Evolutionary conservation across 73 alveolate genomes (phyloP), one percentile per base, ranked within the genome.

Genomic region (Paramecium primaurelia): DNA sequence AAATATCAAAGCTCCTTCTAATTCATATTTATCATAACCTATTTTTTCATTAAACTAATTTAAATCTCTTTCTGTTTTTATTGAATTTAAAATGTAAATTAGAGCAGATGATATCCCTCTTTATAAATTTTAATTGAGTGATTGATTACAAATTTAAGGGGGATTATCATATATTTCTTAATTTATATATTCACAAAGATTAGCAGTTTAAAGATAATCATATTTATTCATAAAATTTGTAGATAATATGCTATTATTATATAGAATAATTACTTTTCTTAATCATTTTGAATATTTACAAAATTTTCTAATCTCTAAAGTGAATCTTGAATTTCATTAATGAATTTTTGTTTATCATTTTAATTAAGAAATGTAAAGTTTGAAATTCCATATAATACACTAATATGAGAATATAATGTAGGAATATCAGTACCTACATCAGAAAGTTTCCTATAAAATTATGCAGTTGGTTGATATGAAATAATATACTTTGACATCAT

Each of bases 381-480:
- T 11, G 68, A 37, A 11, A 37, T 75, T 10, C 58, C 58, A 36
- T 75, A 75, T 7, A 75, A 40, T 16, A 75, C 88, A 32, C 49
- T 45, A 32, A 37, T 75, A 18, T 32, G 42, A 2, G 88, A 34
- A 40, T 75, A 75, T 6, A 75, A 12, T 14, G 88, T 75, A n/a
- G 88, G 88, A 4, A 75, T 30, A 10, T 75, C 49, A 37, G 88
- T 75, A 22, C 88, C 88, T 4, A 75, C 42, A 40, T 75, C 60
- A 11, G 88, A 34, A 37, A 75, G 42, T 16, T 32, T 1, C 8
- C 36, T 37, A 38, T 75, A 75, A n/a, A 75, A 75, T 34, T 75
- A 75, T 5, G 88, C 88, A 9, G 88, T 75, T 38, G 88, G 88
- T 40, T 75, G 14, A 18, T 75, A 75, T 32, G 42, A 22, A 5